phyloP scores from a whole-genome alignment of 2,329 filamentous ascomycete species.

The Coniochaeta sp. region DNA sequence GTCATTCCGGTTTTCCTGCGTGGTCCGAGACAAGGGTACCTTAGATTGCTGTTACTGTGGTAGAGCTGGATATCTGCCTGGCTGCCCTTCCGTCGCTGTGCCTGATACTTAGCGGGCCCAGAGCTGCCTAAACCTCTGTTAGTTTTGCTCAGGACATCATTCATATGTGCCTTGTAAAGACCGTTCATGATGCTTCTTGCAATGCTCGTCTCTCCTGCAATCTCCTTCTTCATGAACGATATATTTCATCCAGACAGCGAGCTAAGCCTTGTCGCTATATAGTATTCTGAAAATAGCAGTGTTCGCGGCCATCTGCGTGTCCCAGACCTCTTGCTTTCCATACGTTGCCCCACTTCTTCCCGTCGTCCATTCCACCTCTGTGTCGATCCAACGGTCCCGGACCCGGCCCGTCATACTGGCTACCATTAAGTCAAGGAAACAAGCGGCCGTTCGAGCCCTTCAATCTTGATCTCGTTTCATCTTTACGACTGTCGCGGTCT shows the following conservation, averaged over 20 bases:
- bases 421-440: background rate
- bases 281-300: background rate
- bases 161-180: background rate
- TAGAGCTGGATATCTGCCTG: background rate
- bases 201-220: background rate
- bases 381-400: background rate
- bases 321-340: background rate
- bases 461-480: slow-evolving; percentile 5
- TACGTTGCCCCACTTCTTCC: background rate
- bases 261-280: background rate
- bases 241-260: background rate
- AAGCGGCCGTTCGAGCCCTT: background rate
- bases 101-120: background rate
- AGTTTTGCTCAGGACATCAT: background rate
- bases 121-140: background rate
- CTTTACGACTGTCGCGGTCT: background rate
- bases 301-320: background rate
- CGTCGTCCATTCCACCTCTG: slow-evolving; percentile 1
- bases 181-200: background rate
- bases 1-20: background rate
- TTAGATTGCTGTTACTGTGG: too few species aligned
- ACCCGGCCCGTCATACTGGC: background rate
- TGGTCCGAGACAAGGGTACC: background rate
- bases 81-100: background rate
- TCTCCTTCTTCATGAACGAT: background rate